Base-by-base conservation (phyloP, 768 basidiomycete species). In the Paxillus rubicundulus region DNA sequence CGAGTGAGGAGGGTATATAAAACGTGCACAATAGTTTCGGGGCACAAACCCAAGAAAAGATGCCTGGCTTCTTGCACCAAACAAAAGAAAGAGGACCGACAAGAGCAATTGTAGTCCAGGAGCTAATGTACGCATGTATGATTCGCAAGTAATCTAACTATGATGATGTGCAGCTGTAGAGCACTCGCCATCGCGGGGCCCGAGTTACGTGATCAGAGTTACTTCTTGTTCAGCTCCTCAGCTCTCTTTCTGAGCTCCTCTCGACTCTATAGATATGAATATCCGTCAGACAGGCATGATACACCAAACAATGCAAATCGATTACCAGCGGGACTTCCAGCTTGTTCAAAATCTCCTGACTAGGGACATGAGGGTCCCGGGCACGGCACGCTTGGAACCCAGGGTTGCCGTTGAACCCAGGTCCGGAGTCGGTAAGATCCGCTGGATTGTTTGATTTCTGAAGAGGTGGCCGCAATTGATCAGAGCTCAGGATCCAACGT, bases 371-470 rank as follows among this genome's bases (percentile, higher is more conserved):
- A 2, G 84, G 83, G 4, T 67, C 83, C 27, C 73, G 76, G 3
- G 80, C 76, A 41, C 78, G 76, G 70, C 79, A 76, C 13, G 78
- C 78, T 20, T 67, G 58, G 37, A 73, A 55, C 16, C 72, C 72
- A 0, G 75, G 74, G 46, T 76, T 74, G 46, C 62, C 61, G 39
- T 60, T 71, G 52, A 79, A 56, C 9, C 68, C 65, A n/a, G 70
- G 72, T 4, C 70, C 70, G 20, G 62, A 55, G 48, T 73, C 72
- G 32, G 36, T 40, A 41, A 81, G 74, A 60, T 85, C 80, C 9
- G 74, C 71, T 13, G 84, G 84, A 58, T 86, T 73, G 56, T 86
- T 85, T 5, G 79, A 71, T 72, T 77, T 82, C 84, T 86, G 53
- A 33, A 18, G 27, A 1, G 13, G 34, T 7, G 5, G 14, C 1